Evolutionary conservation across 345 rosid genomes (phyloP), one percentile per base, ranked within the genome.

Genomic region (Trapa incisa): DNA sequence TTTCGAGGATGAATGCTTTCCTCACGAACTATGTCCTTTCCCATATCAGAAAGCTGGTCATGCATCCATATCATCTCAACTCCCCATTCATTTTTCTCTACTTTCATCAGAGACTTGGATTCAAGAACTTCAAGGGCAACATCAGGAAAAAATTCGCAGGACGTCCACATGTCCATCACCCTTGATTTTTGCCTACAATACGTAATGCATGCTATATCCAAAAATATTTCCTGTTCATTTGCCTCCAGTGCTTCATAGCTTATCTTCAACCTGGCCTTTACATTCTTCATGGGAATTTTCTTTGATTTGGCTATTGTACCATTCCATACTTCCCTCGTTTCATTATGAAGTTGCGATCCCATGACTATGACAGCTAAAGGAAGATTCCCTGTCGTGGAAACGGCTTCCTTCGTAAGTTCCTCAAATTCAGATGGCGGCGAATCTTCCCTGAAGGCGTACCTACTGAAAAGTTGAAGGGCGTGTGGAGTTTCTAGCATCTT

Each of bases 351-450:
- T 8, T 13, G 54, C 35, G 71, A 68, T 37, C 43, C 43, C 43
- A 41, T 41, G 43, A 41, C 43, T 41, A 3, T 1, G 43, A 41
- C 6, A 41, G 43, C 71, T 64, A 37, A 68, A 17, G 54, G 71
- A 6, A 57, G 64, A 12, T 64, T 64, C 13, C 71, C 54, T 0
- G 36, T 58, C 33, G 65, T 57, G 10, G 65, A 54, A 11, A 58
- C 71, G 39, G 57, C 41, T 13, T 57, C 38, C 33, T 6, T 2
- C 10, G 71, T 36, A 0, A 68, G 63, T 6, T 13, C 33, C n/a
- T 68, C n/a, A 36, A 54, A 68, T 13, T 56, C 64, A 17, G 37
- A 6, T 6, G 65, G 48, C 0, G 71, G 71, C 9, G 63, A 36
- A 37, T 41, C 64, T 16, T 37, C 15, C 57, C 10, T 39, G 35